These are phyloP conservation scores for Thalassiosira gravida DNA, from an alignment of 352 stramenopile genomes.

Conservation along the genomic window DNA sequence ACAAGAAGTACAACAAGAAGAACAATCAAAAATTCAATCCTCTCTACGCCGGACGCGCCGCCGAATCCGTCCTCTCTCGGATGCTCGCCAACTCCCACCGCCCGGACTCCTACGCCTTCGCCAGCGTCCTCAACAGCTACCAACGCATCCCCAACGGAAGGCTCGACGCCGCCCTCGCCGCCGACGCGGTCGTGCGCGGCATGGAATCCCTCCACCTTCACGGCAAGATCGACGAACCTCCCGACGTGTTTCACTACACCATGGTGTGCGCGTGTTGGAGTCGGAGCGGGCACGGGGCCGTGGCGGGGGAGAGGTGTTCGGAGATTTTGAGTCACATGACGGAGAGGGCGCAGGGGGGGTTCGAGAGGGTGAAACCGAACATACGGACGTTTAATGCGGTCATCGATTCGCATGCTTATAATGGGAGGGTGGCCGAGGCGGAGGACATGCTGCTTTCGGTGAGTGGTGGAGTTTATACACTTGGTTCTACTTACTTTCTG, in stretches of 20 bases:
- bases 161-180: slow-evolving; percentile 56
- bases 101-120: slow-evolving; percentile 69
- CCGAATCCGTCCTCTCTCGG: slow-evolving; percentile 49
- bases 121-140: slow-evolving; percentile 64
- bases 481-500: too few relatives aligned
- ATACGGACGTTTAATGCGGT: slow-evolving; percentile 77
- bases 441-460: slow-evolving; percentile 74
- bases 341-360: slow-evolving; percentile 50
- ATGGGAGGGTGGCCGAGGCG: slow-evolving; percentile 51
- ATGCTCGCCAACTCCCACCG: slow-evolving; percentile 44
- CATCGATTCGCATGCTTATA: slow-evolving; percentile 65
- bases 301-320: slow-evolving; percentile 51
- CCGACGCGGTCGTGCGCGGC: slow-evolving; percentile 64
- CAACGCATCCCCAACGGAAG: slow-evolving; percentile 58
- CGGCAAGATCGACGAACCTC: slow-evolving; percentile 60
- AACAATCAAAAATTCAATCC: slow-evolving; percentile 33
- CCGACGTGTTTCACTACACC: slow-evolving; percentile 75
- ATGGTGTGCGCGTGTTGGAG: slow-evolving; percentile 74
- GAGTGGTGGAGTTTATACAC: too few relatives aligned
- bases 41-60: slow-evolving; percentile 47
- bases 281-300: slow-evolving; percentile 42
- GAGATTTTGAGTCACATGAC: slow-evolving; percentile 75
- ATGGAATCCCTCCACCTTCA: slow-evolving; percentile 77
- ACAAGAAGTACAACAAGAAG: neutral
- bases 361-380: slow-evolving; percentile 62